phyloP scores from a whole-genome alignment of 2,329 filamentous ascomycete species.

The Aaosphaeria pasadenensis region DNA sequence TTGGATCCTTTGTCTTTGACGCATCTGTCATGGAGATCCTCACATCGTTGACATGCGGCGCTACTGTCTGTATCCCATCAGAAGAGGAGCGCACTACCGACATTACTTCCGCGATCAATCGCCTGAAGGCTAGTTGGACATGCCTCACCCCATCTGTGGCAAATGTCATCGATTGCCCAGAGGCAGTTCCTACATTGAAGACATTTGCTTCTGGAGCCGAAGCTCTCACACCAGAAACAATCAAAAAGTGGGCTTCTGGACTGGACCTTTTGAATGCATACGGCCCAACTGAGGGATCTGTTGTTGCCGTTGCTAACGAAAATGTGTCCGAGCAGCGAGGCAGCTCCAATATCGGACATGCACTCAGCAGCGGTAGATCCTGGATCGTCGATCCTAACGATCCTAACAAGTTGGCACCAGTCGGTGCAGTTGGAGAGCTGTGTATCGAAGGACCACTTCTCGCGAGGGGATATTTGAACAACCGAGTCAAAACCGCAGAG shows the following conservation, averaged over 20 bases:
- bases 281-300: conserved; percentile 26
- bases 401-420: conserved; percentile 24
- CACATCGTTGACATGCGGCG: conserved; percentile 27
- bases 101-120: conserved; percentile 36
- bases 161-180: conserved; percentile 31
- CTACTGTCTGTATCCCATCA: conserved; percentile 32
- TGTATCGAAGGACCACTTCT: conserved; percentile 30
- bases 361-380: conserved; percentile 18
- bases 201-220: conserved; percentile 31
- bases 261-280: conserved; percentile 27
- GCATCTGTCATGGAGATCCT: conserved; percentile 33
- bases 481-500: conserved; percentile 20
- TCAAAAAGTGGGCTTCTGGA: conserved; percentile 21
- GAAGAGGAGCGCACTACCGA: conserved; percentile 44
- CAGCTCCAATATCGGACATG: conserved; percentile 21
- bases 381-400: conserved; percentile 27
- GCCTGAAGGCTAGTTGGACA: conserved; percentile 25
- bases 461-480: conserved; percentile 29
- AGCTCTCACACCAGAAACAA: conserved; percentile 21
- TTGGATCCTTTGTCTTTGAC: conserved; percentile 34
- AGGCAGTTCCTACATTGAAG: conserved; percentile 37
- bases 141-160: conserved; percentile 34
- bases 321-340: conserved; percentile 16
- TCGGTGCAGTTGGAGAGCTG: conserved; percentile 29
- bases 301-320: conserved; percentile 25